Base-by-base conservation (phyloP, 352 stramenopile species). In the Phytophthora pinifolia region DNA sequence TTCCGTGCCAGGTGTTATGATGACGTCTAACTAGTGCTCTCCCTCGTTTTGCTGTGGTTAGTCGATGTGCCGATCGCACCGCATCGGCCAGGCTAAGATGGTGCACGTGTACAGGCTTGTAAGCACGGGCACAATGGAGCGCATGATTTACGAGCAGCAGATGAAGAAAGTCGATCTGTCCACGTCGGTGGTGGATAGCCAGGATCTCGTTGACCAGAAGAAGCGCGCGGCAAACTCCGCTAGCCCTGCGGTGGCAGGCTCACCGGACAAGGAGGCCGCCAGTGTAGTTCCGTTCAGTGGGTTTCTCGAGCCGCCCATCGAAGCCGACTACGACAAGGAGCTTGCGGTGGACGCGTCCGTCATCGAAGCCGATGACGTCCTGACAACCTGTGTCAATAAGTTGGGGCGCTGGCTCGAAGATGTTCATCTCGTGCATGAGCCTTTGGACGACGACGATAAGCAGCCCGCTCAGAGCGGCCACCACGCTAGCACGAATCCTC, bases 51-150 rank as follows among this genome's bases (percentile, higher is more conserved):
- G n/a, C 42, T 22, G 5, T 58, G 35, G 13, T 46, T 25, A 97
- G 79, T 92, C 88, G 15, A 97, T 97, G 89, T 97, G 89, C 55
- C 85, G 91, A 33, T 96, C 81, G 30, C 92, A 97, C 50, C 88
- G 91, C 20, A 96, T 96, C 45, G 91, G 91, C 20, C 84, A 94
- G 56, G 72, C 65, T 4, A 97, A 97, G 62, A 79, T 79, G 15
- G 90, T 97, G 15, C 86, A 95, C 36, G 88, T 98, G 25, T 98
- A 98, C 57, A 69, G 89, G n/a, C 80, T 98, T 20, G 89, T 98
- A 33, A 91, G 88, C 46, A 90, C 86, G 14, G 89, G 88, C 14
- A 97, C 92, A 13, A 96, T 98, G 70, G 92, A 98, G 72, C 78
- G 90, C 27, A 95, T 91, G 70, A 95, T 97, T 50, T 96, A 94